These are phyloP conservation scores for Trametes coccinea DNA, from an alignment of 768 basidiomycete genomes.

Conservation along the genomic window DNA sequence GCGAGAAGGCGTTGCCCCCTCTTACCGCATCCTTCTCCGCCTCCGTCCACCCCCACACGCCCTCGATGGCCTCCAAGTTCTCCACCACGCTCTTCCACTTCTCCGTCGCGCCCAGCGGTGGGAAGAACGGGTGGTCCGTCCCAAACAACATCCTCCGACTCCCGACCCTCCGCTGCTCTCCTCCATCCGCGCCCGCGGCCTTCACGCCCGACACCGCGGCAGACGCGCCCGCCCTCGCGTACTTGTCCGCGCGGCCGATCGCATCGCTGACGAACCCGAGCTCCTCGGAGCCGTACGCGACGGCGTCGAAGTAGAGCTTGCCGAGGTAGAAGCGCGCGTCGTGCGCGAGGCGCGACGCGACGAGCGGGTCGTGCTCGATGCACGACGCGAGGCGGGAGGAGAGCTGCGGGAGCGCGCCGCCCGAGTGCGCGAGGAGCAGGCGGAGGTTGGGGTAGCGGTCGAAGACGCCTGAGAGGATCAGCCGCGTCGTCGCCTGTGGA, in stretches of 20 bases:
- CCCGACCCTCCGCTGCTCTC: slow-evolving; percentile 45
- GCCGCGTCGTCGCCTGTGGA: slow-evolving; percentile 63
- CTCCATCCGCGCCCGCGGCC: slow-evolving; percentile 20
- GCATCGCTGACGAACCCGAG: slow-evolving; percentile 74
- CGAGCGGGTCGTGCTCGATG: slow-evolving; percentile 81
- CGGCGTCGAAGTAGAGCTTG: slow-evolving; percentile 79
- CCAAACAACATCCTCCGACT: slow-evolving; percentile 74
- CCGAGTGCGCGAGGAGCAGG: slow-evolving; percentile 84
- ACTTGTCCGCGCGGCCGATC: slow-evolving; percentile 59
- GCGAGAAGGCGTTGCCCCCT: slow-evolving; percentile 68
- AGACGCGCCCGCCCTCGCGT: slow-evolving; percentile 28
- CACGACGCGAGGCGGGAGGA: slow-evolving; percentile 86
- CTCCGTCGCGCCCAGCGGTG: slow-evolving; percentile 63
- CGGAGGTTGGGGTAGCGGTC: slow-evolving; percentile 77
- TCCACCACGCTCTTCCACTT: slow-evolving; percentile 88
- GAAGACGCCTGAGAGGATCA: slow-evolving; percentile 79
- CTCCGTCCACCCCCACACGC: slow-evolving; percentile 59
- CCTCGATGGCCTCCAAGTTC: slow-evolving; percentile 78
- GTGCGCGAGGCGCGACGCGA: slow-evolving; percentile 70
- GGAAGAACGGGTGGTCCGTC: slow-evolving; percentile 92
- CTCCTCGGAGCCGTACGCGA: slow-evolving; percentile 88
- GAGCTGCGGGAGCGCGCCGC: slow-evolving; percentile 79
- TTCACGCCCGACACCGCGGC: slow-evolving; percentile 16
- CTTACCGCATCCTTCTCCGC: slow-evolving; percentile 64
- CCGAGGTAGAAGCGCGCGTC: slow-evolving; percentile 86